Conservation (phyloP, 2,329 filamentous ascomycete genomes). For the Calonectria hongkongensis region DNA sequence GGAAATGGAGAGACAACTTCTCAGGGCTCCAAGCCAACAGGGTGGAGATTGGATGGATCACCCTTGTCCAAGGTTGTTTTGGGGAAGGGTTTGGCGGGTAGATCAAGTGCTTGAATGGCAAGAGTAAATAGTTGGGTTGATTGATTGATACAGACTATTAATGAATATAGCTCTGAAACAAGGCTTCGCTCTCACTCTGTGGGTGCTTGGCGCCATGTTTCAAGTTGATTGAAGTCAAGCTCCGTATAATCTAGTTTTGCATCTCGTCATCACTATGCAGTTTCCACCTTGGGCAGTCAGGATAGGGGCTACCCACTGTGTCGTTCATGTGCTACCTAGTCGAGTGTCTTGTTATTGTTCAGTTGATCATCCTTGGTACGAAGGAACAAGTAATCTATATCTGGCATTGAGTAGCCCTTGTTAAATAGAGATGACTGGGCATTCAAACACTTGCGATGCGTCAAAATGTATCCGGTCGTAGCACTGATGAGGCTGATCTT, state of each 20-base stretch:
- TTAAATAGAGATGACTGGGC: too few species aligned
- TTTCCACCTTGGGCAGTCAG: too few species aligned
- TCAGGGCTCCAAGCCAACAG: slow-evolving; percentile 33
- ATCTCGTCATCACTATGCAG: slow-evolving; percentile 3
- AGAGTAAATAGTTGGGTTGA: slow-evolving; percentile 41
- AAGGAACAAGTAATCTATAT: too few species aligned
- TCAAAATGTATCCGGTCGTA: too few species aligned
- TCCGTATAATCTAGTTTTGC: slow-evolving; percentile 30
- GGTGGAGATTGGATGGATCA: slow-evolving; percentile 44
- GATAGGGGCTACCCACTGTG: too few species aligned
- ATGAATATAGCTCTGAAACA: slow-evolving; percentile 55
- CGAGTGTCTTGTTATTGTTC: neutral
- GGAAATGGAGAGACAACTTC: slow-evolving; percentile 31
- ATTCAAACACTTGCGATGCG: too few species aligned
- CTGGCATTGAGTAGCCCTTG: too few species aligned
- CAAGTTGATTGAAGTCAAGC: slow-evolving; percentile 29
- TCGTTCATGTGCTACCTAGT: too few species aligned
- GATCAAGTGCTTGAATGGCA: slow-evolving; percentile 48
- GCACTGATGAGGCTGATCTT: too few species aligned
- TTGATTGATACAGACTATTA: slow-evolving; percentile 54
- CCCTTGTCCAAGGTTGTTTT: slow-evolving; percentile 38
- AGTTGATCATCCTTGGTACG: too few species aligned
- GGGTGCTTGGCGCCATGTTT: slow-evolving; percentile 31
- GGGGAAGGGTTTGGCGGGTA: slow-evolving; percentile 40
- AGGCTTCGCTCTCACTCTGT: slow-evolving; percentile 19